Percentiles rank a stretch among this genome's conserved stretches.
Evolutionary conservation across 805 yeast species (phyloP).

Genomic region (Scheffersomyces coipomensis): DNA sequence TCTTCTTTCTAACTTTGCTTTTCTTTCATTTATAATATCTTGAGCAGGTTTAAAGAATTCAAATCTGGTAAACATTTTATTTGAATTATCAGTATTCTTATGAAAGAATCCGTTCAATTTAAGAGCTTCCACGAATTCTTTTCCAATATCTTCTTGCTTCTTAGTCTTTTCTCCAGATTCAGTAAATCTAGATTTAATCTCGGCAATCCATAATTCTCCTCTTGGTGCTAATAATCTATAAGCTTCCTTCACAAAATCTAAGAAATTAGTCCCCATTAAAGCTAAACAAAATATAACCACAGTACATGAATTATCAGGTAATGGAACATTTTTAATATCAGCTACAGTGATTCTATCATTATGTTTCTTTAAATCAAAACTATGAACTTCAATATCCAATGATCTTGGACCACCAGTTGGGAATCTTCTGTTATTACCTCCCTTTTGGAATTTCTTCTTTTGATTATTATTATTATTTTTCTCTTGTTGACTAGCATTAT

Average conservation of each 20-base stretch:
- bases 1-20: slow-evolving; percentile 58
- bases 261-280: slow-evolving; percentile 94
- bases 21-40: slow-evolving; percentile 62
- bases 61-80: slow-evolving; percentile 92
- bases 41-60: slow-evolving; percentile 88
- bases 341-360: slow-evolving; percentile 94
- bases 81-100: slow-evolving; percentile 78
- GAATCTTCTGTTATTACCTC: slow-evolving; percentile 12
- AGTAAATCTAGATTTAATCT: slow-evolving; percentile 86
- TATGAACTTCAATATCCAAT: slow-evolving; percentile 65
- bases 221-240: slow-evolving; percentile 81
- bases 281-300: slow-evolving; percentile 93
- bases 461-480: slow-evolving; percentile 26
- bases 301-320: slow-evolving; percentile 74
- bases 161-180: slow-evolving; percentile 42
- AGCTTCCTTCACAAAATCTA: slow-evolving; percentile 90
- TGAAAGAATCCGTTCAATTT: slow-evolving; percentile 84
- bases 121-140: slow-evolving; percentile 77
- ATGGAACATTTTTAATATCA: slow-evolving; percentile 87
- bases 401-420: slow-evolving; percentile 26
- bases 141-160: slow-evolving; percentile 47
- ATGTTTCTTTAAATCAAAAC: slow-evolving; percentile 88
- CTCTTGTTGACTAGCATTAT: slow-evolving; percentile 23
- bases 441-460: slow-evolving; percentile 32
- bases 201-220: slow-evolving; percentile 97